Percentiles rank a stretch among this genome's conserved stretches.
Evolutionary conservation across 2,329 filamentous ascomycete genomes (phyloP).

Genomic region (Zasmidium citrigriseum): DNA sequence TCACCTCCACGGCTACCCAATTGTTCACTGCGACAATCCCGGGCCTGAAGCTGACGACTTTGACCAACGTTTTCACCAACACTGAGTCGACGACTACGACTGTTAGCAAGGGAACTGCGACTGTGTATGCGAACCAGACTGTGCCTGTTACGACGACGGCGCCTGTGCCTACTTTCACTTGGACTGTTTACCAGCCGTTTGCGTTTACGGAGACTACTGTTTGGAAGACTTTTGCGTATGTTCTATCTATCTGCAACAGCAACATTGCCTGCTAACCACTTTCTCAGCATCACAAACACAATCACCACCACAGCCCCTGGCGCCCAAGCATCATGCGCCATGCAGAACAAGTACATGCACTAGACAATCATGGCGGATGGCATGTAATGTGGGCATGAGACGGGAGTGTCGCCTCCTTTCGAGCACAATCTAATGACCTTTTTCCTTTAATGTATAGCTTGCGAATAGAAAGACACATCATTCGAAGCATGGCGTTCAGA

Average conservation of each 20-base stretch:
- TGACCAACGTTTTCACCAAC: background rate
- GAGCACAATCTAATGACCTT: too few relatives aligned
- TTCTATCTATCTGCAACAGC: background rate
- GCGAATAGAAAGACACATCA: too few relatives aligned
- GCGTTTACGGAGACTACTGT: background rate
- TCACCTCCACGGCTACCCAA: background rate
- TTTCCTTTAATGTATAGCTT: too few relatives aligned
- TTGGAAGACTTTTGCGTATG: background rate
- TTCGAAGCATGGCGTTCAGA: too few relatives aligned
- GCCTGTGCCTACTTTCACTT: background rate
- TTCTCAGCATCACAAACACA: background rate
- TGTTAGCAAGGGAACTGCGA: background rate
- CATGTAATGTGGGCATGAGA: background rate
- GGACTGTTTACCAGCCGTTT: background rate
- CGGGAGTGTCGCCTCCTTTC: too few relatives aligned
- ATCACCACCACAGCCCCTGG: background rate
- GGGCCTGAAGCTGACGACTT: background rate
- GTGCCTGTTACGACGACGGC: background rate
- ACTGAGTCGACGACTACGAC: background rate
- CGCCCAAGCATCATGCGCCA: background rate
- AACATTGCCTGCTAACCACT: background rate
- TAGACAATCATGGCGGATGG: background rate
- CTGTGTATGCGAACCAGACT: background rate
- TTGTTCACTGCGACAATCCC: background rate
- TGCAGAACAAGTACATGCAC: background rate